Evolutionary conservation across 139 green algal species (phyloP).

Genomic region (Coccomyxa sp.): DNA sequence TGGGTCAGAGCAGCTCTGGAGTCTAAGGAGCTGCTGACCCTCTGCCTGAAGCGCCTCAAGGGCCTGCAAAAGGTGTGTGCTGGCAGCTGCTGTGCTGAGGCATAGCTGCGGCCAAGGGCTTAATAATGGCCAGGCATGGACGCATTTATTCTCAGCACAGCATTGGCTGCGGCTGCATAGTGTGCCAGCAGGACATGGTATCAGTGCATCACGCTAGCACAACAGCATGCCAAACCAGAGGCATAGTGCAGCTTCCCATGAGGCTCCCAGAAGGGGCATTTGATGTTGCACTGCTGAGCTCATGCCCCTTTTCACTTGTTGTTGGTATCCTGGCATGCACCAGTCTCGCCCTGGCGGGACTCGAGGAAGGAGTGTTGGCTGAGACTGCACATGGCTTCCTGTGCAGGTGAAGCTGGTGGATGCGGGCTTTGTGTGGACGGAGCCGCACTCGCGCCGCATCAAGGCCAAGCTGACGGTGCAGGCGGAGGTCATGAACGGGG

Average conservation of each 20-base stretch:
- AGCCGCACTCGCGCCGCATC: slow-evolving; percentile 94
- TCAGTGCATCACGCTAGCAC: too few relatives aligned
- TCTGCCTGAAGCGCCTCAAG: slow-evolving; percentile 92
- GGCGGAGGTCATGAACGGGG: slow-evolving; percentile 91
- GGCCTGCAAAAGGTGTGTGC: slow-evolving; percentile 70
- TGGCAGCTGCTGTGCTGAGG: too few relatives aligned
- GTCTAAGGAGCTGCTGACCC: slow-evolving; percentile 95
- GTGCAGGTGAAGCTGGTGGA: slow-evolving; percentile 94
- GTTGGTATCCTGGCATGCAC: too few relatives aligned
- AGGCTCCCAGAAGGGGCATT: not conserved
- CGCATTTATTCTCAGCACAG: too few relatives aligned
- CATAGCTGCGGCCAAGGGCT: too few relatives aligned
- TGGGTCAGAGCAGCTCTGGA: slow-evolving; percentile 91
- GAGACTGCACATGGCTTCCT: too few relatives aligned
- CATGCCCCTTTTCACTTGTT: too few relatives aligned
- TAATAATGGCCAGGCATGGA: too few relatives aligned
- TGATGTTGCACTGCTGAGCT: not conserved
- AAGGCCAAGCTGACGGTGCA: slow-evolving; percentile 96
- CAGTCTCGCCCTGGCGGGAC: too few relatives aligned
- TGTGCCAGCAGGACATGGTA: not conserved
- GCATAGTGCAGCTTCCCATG: not conserved
- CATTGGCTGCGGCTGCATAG: not conserved
- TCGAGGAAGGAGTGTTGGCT: too few relatives aligned
- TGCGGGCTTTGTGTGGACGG: slow-evolving; percentile 98
- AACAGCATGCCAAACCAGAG: not conserved